These are phyloP conservation scores for Colletotrichum ledebouriae DNA, from an alignment of 2,329 filamentous ascomycete genomes.

Conservation along the genomic window DNA sequence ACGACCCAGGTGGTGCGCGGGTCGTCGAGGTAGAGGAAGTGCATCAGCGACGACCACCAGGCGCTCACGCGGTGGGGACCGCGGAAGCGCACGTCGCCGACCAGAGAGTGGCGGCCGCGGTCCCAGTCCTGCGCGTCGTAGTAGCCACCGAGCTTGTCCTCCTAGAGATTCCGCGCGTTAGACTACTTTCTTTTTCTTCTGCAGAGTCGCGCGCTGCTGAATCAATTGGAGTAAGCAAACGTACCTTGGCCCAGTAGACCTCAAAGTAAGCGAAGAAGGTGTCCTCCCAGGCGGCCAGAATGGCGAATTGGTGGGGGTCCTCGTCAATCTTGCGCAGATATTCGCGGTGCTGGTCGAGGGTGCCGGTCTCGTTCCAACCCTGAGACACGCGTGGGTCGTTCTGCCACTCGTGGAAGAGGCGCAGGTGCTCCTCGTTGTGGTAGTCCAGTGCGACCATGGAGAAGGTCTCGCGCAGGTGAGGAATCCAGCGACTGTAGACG, in stretches of 20 bases:
- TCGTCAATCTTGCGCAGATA: slow-evolving; percentile 78
- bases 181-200: not conserved
- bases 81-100: slow-evolving; percentile 70
- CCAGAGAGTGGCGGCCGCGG: slow-evolving; percentile 70
- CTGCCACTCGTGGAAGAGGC: slow-evolving; percentile 83
- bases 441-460: slow-evolving; percentile 82
- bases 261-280: slow-evolving; percentile 83
- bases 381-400: slow-evolving; percentile 85
- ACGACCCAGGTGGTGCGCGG: slow-evolving; percentile 69
- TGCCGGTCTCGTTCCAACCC: slow-evolving; percentile 85
- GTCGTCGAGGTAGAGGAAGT: slow-evolving; percentile 74
- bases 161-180: slow-evolving; percentile 50
- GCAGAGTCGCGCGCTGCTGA: not conserved
- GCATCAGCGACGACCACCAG: slow-evolving; percentile 73
- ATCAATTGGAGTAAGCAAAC: slow-evolving; percentile 44
- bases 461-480: slow-evolving; percentile 81
- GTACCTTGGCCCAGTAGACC: slow-evolving; percentile 80
- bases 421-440: slow-evolving; percentile 72
- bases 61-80: slow-evolving; percentile 72
- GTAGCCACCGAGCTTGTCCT: slow-evolving; percentile 69
- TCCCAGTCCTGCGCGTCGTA: slow-evolving; percentile 69
- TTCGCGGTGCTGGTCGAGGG: slow-evolving; percentile 78
- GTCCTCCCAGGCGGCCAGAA: slow-evolving; percentile 80
- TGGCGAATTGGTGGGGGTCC: slow-evolving; percentile 78
- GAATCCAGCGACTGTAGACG: slow-evolving; percentile 84